Base-by-base conservation (phyloP, 768 basidiomycete species). In the Strobilomyces echinocephalus region DNA sequence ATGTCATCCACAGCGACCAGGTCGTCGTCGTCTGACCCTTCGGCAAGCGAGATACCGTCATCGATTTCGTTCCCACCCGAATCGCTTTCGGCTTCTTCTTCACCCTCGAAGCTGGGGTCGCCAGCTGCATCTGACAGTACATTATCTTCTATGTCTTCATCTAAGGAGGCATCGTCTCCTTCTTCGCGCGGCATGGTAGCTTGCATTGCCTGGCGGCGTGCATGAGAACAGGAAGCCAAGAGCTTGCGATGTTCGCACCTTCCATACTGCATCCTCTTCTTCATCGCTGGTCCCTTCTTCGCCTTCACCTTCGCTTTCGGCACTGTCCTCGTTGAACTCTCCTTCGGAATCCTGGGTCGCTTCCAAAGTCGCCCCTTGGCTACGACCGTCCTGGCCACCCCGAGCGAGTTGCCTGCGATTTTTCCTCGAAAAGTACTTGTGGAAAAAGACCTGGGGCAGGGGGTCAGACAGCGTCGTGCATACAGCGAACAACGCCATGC, bases 221-320 rank as follows among this genome's bases (percentile, higher is more conserved):
- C 28, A 41, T 59, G 34, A 58, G 60, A 40, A 44, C 0, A 10
- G 9, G 12, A 36, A 33, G 1, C 3, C 14, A 24, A 44, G n/a
- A 31, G 12, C 4, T 4, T 5, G n/a, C 14, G 5, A 15, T 16
- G 14, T 15, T 26, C 65, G 45, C 59, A 93, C 94, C 85, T 88
- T 92, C 94, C 94, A 97, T 16, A 95, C 80, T 61, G 88, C 89
- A 16, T 73, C 83, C 62, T 90, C 88, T 12, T 81, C 81, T 1
- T 67, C 58, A 42, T 79, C 80, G 50, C 76, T 81, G 39, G 69
- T 72, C 18, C 67, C 72, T 8, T 72, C 73, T 18, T 70, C 76
- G 0, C 68, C 73, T 4, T 70, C 70, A n/a, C 60, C 69, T 16
- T 65, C 66, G n/a, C 61, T 61, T 10, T 54, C 57, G 2, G 58